A percentile compares a stretch with the other conserved stretches of the same genome.
phyloP scores from a whole-genome alignment of 306 rosid genomes.

The Echinosophora koreensis region DNA sequence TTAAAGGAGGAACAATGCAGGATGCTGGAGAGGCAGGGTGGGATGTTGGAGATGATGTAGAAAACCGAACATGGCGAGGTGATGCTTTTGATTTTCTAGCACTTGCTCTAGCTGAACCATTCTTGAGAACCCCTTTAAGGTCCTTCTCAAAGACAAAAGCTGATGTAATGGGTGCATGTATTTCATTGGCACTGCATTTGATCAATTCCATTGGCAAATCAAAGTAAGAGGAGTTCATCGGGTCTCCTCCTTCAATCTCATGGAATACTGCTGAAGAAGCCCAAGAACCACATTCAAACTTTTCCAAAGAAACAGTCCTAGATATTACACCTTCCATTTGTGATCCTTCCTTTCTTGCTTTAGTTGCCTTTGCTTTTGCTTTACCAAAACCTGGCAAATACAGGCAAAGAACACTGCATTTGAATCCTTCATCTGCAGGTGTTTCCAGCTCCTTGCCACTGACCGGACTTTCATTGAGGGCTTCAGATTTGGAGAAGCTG shows the following conservation, averaged over 20 bases:
- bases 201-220: conserved; percentile 84
- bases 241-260: conserved; percentile 55
- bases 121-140: conserved; percentile 61
- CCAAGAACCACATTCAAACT: conserved; percentile 90
- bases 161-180: conserved; percentile 61
- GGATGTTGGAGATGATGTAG: conserved; percentile 55
- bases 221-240: conserved; percentile 59
- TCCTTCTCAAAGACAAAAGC: conserved; percentile 72
- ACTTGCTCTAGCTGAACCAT: conserved; percentile 44
- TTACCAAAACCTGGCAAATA: conserved; percentile 71
- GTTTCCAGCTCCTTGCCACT: conserved; percentile 24
- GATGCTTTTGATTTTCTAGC: conserved; percentile 62
- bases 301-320: conserved; percentile 74
- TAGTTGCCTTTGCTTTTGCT: conserved; percentile 66
- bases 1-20: conserved; percentile 58
- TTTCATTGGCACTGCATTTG: conserved; percentile 54
- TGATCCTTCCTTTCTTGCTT: conserved; percentile 51
- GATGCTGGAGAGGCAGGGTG: conserved; percentile 56
- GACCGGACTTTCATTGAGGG: conserved; percentile 15
- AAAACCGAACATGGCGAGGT: conserved; percentile 64
- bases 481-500: conserved; percentile 45
- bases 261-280: conserved; percentile 60
- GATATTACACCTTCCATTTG: conserved; percentile 54
- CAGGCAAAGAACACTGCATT: conserved; percentile 75
- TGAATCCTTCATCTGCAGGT: conserved; percentile 54